Evolutionary conservation across 176 grass and related monocot species (phyloP), one percentile per base, ranked within the genome.

Genomic region (Juncus inflexus): DNA sequence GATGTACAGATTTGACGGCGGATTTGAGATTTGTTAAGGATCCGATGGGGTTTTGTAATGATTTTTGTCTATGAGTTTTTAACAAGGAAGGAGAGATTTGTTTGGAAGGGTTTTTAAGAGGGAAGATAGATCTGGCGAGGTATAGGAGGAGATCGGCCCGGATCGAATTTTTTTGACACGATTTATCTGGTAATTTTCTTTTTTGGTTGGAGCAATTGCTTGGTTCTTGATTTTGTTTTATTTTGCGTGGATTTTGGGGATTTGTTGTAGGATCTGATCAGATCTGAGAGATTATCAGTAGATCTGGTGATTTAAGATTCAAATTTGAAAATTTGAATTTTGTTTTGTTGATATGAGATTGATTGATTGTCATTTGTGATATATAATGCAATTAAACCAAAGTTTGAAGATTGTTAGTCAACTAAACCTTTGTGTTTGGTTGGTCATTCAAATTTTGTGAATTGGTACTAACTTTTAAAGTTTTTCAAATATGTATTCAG

Each of bases 61-160:
- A 55, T 69, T 52, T 41, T 47, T 55, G 66, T 69, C 37, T 55
- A 69, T 69, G 66, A 69, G 66, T 55, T 3, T 6, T 45, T 12
- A 52, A 40, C 1, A 12, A 42, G 15, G 63, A 52, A 10, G 47
- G 19, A n/a, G 66, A 12, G 39, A 35, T 55, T 43, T 12, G 15
- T 54, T 69, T 40, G 28, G 50, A 37, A 54, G 52, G 66, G 9
- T 54, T 0, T 69, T 54, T 47, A 15, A 52, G 55, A 2, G 11
- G 12, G 49, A 14, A 38, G 37, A 52, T 15, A 37, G 66, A 54
- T 69, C 66, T 9, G 50, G 28, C 51, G n/a, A 69, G 66, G 41
- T 69, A 69, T 69, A 69, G 66, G 66, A 41, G 66, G 51, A 69
- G 66, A 56, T 69, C 37, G 50, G 51, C 14, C 51, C 13, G 47